Evolutionary conservation across 2,329 filamentous ascomycete genomes (phyloP), one percentile per base, ranked within the genome.

Genomic region (Trichoderma sp.): DNA sequence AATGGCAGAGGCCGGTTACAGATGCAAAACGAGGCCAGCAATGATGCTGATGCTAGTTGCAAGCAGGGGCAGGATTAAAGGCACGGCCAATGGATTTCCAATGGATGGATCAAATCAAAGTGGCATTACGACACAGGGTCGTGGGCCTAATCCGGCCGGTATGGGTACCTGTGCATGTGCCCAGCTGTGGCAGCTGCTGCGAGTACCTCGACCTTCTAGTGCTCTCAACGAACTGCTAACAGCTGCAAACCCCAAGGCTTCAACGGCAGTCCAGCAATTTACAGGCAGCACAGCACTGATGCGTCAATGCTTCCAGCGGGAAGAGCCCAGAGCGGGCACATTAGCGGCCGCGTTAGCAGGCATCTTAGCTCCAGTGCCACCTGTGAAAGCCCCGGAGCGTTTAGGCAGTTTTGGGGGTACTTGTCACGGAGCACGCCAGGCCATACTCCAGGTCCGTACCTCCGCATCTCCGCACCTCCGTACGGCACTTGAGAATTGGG

Each of bases 401-500:
- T 47, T 47, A 47, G 43, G 43, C 43, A 47, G 43, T n/a, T 47
- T 47, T n/a, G 43, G 43, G 43, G 43, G 32, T 67, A 67, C 64
- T 11, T 67, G 20, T 26, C 64, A 39, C 64, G 32, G 47, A 57
- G 64, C 23, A 39, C 15, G 50, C 13, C 64, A 50, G 53, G 53
- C 53, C 65, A 68, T 32, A 34, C 26, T 43, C 47, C 47, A 66
- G 30, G 63, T 7, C 66, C 43, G 67, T 57, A 55, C 67, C 57
- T 70, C 67, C 57, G 67, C 67, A 34, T 17, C 59, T 70, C 68
- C 59, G 61, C 43, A 58, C 28, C 58, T 71, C 39, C 53, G 63
- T 61, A 61, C 69, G 68, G 59, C 55, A 50, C 66, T 47, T 34
- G 36, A 50, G 58, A 53, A 34, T 47, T 34, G 36, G 61, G 58